Conservation (phyloP, 495 filamentous ascomycete genomes). For the Xylaria intraflava region DNA sequence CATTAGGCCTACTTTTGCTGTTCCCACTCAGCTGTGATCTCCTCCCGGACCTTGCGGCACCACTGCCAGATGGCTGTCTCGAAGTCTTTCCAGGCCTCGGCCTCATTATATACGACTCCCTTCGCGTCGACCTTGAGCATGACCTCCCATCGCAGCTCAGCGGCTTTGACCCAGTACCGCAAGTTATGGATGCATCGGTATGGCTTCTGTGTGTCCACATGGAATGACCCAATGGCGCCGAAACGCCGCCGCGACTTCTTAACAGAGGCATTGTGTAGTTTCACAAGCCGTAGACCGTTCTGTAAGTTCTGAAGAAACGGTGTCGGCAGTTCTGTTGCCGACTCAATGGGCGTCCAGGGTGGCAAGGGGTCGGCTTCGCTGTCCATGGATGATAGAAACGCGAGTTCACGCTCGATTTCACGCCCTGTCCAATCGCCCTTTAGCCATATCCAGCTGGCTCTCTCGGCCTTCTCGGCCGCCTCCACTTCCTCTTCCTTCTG, state of each 20-base stretch:
- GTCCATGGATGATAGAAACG: constrained; percentile 64
- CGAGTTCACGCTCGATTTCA: constrained; percentile 71
- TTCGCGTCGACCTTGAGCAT: constrained; percentile 79
- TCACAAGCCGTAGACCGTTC: constrained; percentile 74
- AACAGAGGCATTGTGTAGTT: constrained; percentile 82
- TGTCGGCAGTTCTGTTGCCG: constrained; percentile 54
- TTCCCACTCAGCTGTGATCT: constrained; percentile 50
- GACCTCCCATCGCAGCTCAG: constrained; percentile 89
- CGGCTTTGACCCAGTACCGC: constrained; percentile 91
- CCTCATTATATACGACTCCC: constrained; percentile 67
- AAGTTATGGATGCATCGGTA: constrained; percentile 92
- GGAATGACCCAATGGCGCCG: constrained; percentile 82
- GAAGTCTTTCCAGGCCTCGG: constrained; percentile 68
- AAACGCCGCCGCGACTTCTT: constrained; percentile 78
- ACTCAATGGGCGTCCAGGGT: constrained; percentile 57
- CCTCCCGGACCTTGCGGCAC: constrained; percentile 69
- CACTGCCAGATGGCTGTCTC: constrained; percentile 74
- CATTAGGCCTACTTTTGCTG: background rate
- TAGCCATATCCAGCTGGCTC: constrained; percentile 72
- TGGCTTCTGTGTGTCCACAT: constrained; percentile 85
- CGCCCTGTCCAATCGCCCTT: constrained; percentile 71
- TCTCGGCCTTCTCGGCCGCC: constrained; percentile 61
- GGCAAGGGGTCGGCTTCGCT: constrained; percentile 53
- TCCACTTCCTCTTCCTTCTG: constrained; percentile 68
- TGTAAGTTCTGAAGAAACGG: constrained; percentile 66